A percentile compares a stretch with the other conserved stretches of the same genome.
Evolutionary conservation across 257 asterid species (phyloP).

Genomic region (Hygrophila difformis): DNA sequence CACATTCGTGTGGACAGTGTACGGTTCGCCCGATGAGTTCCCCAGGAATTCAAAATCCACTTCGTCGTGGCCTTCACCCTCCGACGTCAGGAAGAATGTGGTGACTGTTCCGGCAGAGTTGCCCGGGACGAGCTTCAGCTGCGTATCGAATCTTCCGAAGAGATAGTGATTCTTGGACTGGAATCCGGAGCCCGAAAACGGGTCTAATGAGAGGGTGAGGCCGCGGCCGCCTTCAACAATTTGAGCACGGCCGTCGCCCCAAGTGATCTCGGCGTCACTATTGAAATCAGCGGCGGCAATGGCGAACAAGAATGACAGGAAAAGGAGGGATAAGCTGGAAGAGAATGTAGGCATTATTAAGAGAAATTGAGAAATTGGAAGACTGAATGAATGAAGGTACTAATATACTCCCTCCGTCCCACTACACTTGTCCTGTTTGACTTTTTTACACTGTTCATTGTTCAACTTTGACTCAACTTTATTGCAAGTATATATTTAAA

Average conservation of each 20-base stretch:
- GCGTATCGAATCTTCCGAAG: slow-evolving; percentile 28
- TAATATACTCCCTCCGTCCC: too few relatives aligned
- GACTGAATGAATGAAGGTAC: too few relatives aligned
- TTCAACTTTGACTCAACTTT: too few relatives aligned
- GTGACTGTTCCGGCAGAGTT: slow-evolving; percentile 42
- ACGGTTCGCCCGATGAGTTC: slow-evolving; percentile 22
- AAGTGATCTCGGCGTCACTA: slow-evolving; percentile 25
- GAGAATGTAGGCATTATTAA: too few relatives aligned
- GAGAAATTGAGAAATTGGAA: too few relatives aligned
- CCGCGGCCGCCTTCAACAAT: slow-evolving; percentile 29
- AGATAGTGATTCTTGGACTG: slow-evolving; percentile 31
- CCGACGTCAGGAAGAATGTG: slow-evolving; percentile 16
- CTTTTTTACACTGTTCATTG: too few relatives aligned
- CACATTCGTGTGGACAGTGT: slow-evolving; percentile 27
- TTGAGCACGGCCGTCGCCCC: slow-evolving; percentile 40
- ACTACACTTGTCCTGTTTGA: too few relatives aligned
- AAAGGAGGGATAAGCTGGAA: too few relatives aligned
- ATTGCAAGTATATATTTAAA: too few relatives aligned
- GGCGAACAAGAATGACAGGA: too few relatives aligned
- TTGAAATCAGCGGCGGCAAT: slow-evolving; percentile 23
- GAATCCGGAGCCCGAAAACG: slow-evolving; percentile 33
- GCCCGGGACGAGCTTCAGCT: slow-evolving; percentile 27
- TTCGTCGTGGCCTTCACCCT: slow-evolving; percentile 16
- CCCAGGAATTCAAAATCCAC: slow-evolving; percentile 31
- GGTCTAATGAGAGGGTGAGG: slow-evolving; percentile 21